A percentile compares a stretch with the other conserved stretches of the same genome.
Conservation (phyloP, 1,284 basidiomycete genomes). For the Caloboletus firmus region DNA sequence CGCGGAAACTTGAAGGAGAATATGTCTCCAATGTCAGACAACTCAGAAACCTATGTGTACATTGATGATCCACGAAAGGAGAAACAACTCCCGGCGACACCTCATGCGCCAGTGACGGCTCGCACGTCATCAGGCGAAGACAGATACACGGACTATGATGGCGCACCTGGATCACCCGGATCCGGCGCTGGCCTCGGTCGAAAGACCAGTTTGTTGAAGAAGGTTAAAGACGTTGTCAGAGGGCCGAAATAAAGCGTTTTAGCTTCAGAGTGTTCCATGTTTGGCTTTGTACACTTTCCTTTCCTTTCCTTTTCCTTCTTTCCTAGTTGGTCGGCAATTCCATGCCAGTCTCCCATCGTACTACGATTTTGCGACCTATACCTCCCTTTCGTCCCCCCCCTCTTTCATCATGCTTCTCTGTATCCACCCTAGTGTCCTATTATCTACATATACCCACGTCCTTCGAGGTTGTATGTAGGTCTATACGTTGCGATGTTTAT, state of each 20-base stretch:
- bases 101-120: slow-evolving; percentile 33
- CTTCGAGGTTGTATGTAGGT: slow-evolving; percentile 37
- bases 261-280: slow-evolving; percentile 6
- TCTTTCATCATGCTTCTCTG: slow-evolving; percentile 31
- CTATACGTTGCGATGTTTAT: slow-evolving; percentile 30
- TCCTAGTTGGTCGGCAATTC: slow-evolving; percentile 7
- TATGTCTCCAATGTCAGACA: slow-evolving; percentile 42
- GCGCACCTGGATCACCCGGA: slow-evolving; percentile 33
- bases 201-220: slow-evolving; percentile 78
- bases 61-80: slow-evolving; percentile 55
- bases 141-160: slow-evolving; percentile 53
- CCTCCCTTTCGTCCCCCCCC: background rate
- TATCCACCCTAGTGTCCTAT: slow-evolving; percentile 32
- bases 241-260: slow-evolving; percentile 44
- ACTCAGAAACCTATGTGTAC: slow-evolving; percentile 59
- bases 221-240: slow-evolving; percentile 68
- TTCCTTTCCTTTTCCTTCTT: background rate
- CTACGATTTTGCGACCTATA: slow-evolving; percentile 12
- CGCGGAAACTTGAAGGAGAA: slow-evolving; percentile 33
- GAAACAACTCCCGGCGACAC: slow-evolving; percentile 67
- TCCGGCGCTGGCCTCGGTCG: slow-evolving; percentile 55
- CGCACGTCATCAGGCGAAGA: slow-evolving; percentile 36
- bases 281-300: slow-evolving; percentile 3
- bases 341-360: slow-evolving; percentile 5
- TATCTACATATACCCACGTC: slow-evolving; percentile 36